Evolutionary conservation across 2,329 filamentous ascomycete genomes (phyloP), one percentile per base, ranked within the genome.

Genomic region (Ophiostoma australiae): DNA sequence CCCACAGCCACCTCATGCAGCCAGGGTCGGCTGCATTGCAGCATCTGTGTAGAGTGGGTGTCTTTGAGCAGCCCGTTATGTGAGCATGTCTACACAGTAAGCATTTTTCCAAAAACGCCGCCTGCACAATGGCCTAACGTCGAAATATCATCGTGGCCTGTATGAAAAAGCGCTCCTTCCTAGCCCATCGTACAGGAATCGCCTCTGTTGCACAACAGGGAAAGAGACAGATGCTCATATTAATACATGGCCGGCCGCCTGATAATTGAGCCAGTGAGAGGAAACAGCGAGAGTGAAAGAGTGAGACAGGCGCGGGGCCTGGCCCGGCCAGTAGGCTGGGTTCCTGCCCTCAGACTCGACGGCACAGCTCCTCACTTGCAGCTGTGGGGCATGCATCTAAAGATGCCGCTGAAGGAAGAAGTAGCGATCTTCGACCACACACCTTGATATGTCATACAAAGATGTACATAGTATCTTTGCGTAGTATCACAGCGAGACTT

Each of bases 351-450:
- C 48, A 23, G 10, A 7, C 39, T 41, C 39, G 15, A 33, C 58
- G 27, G 27, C 58, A 31, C 5, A 33, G 39, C 44, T 58, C 33
- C 67, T 69, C 31, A 58, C 39, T 41, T 41, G 39, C 39, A n/a
- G 35, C 35, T 27, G 58, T 63, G 58, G 58, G 58, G 58, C 58
- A 63, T 63, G 27, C 58, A 63, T 33, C 58, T 33, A 15, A 33
- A 63, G 58, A 63, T 33, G 27, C 27, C 58, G 58, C 58, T 63
- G 58, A 0, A 63, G 27, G 13, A 63, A 20, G 58, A 63, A 63
- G 58, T 27, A 63, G 58, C 58, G 58, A 63, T 35, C 58, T 33
- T 63, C 58, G 15, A 58, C 52, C 52, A 55, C n/a, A 27, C 55
- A 61, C 27, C 55, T 31, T 33, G 27, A 33, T 10, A 27, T 5